A percentile compares a stretch with the other conserved stretches of the same genome.
These are phyloP conservation scores for Aspergillus haitiensis DNA, from an alignment of 495 filamentous ascomycete genomes.

Conservation along the genomic window DNA sequence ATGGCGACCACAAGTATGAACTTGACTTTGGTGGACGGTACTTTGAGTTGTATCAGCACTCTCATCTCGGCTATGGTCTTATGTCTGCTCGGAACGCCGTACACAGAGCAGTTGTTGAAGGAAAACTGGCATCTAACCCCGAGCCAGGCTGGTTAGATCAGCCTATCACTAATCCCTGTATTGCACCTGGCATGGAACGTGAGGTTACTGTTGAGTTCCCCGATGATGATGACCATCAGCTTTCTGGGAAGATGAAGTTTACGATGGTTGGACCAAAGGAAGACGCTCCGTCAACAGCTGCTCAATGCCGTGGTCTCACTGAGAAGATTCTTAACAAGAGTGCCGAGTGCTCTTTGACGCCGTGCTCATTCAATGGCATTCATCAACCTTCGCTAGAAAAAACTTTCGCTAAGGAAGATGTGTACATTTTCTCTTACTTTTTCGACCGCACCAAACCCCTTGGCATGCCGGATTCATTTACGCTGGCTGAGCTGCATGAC, in stretches of 20 bases:
- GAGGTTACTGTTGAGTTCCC: constrained; percentile 66
- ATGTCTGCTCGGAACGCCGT: constrained; percentile 90
- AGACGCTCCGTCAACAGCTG: constrained; percentile 55
- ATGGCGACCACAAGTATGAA: constrained; percentile 95
- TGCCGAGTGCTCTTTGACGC: constrained; percentile 72
- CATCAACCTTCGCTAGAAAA: constrained; percentile 91
- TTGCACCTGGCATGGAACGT: constrained; percentile 73
- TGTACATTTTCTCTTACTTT: constrained; percentile 97
- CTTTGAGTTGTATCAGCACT: constrained; percentile 97
- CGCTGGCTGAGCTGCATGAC: constrained; percentile 79
- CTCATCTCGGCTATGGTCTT: constrained; percentile 94
- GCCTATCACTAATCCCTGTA: constrained; percentile 84
- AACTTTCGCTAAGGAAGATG: constrained; percentile 88
- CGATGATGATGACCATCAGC: constrained; percentile 54
- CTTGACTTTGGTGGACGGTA: constrained; percentile 86
- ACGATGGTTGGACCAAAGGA: constrained; percentile 83
- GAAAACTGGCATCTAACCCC: constrained; percentile 51
- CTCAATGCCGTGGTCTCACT: constrained; percentile 84
- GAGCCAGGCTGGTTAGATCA: constrained; percentile 56
- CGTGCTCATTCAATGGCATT: constrained; percentile 96
- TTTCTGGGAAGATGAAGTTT: constrained; percentile 62
- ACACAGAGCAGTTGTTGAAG: constrained; percentile 68
- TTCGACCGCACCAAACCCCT: constrained; percentile 88
- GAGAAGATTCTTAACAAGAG: constrained; percentile 92
- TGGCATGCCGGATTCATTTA: constrained; percentile 95